Evolutionary conservation across 345 rosid species (phyloP), one percentile per base, ranked within the genome.

Genomic region (Linum usitatissimum): DNA sequence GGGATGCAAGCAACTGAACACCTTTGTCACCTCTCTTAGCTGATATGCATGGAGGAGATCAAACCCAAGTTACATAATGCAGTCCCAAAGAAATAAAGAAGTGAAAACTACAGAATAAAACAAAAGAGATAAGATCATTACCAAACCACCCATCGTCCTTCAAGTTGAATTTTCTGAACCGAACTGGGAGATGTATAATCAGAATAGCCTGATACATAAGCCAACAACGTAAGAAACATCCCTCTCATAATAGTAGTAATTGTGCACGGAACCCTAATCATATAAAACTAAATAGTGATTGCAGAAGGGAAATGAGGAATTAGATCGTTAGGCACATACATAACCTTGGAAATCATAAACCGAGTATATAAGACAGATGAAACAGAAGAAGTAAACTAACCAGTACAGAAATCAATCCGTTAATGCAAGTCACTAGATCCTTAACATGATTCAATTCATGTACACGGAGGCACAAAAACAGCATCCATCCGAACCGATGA

Each of bases 401-500:
- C 99, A 90, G 75, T 70, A 93, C 71, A 65, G 96, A 87, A 63
- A 87, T 89, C 75, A 90, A 73, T 66, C 94, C 97, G 75, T 87
- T 90, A 21, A 86, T 75, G 78, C 96, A 87, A 45, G 96, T 85
- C 70, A 86, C 89, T 28, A 93, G 81, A 76, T 93, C 97, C 76
- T 86, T 89, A 74, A 84, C 84, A 48, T 90, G 83, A 70, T 96
- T 77, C 69, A 86, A 85, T 12, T 84, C 91, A 70, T 87, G 91
- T 58, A 81, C 78, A 28, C 99, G 89, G 63, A 93, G 96, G 8
- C 88, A 95, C 84, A 90, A 73, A 82, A 93, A 87, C 70, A 90
- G 79, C 70, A 90, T 57, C 99, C 99, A 93, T 65, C 97, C 99
- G 61, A 93, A 90, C n/a, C 83, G 94, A 70, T 84, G 80, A 66